Evolutionary conservation across 352 stramenopile species (phyloP).

Genomic region (Phytophthora cactorum): DNA sequence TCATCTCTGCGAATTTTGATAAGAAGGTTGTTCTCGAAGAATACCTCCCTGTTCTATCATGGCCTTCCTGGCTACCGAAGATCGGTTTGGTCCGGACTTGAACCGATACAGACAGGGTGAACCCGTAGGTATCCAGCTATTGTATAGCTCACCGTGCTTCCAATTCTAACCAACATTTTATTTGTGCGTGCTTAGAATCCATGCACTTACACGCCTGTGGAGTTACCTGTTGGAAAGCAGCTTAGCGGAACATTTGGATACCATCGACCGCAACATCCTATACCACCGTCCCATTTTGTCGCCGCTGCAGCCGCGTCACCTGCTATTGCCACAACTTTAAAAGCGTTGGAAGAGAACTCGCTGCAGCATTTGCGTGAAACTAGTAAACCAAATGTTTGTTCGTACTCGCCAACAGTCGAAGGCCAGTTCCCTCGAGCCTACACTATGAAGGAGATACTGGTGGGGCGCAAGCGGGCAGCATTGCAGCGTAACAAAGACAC

Average conservation of each 20-base stretch:
- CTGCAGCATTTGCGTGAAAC: slow-evolving; percentile 19
- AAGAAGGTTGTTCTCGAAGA: background rate
- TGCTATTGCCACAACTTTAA: slow-evolving; percentile 25
- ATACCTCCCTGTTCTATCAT: slow-evolving; percentile 24
- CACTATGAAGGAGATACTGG: slow-evolving; percentile 48
- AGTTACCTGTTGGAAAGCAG: slow-evolving; percentile 1
- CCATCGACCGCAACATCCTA: slow-evolving; percentile 20
- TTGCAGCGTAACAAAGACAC: slow-evolving; percentile 9
- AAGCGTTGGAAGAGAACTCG: slow-evolving; percentile 29
- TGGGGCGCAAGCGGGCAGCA: slow-evolving; percentile 20
- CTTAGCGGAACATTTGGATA: slow-evolving; percentile 46
- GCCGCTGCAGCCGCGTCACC: slow-evolving; percentile 12
- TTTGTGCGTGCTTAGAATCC: slow-evolving; percentile 36
- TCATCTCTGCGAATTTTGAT: background rate
- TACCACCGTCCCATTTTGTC: slow-evolving; percentile 16
- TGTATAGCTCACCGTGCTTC: background rate
- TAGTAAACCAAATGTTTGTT: slow-evolving; percentile 14
- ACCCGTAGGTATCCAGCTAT: slow-evolving; percentile 34
- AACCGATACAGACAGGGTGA: slow-evolving; percentile 41
- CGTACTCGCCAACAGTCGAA: slow-evolving; percentile 46
- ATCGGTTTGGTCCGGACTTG: slow-evolving; percentile 58
- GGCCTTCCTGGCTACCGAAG: slow-evolving; percentile 57
- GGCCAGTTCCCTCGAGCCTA: slow-evolving; percentile 56
- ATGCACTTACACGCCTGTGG: slow-evolving; percentile 45
- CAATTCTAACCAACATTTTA: background rate